phyloP scores from a whole-genome alignment of 2,329 filamentous ascomycete species.

The Geosmithia flava region DNA sequence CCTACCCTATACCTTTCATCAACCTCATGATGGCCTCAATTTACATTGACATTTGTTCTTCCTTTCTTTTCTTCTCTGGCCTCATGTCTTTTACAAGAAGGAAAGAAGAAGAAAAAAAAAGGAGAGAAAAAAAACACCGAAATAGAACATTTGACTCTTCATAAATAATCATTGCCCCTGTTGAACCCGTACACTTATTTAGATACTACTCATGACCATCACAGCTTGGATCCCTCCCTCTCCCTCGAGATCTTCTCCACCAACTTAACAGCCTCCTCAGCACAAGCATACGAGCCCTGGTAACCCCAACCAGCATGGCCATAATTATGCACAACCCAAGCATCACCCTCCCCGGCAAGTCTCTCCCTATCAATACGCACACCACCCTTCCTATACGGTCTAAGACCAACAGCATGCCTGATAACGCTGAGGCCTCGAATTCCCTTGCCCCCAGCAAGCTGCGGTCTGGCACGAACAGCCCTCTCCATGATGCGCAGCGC shows the following conservation, averaged over 20 bases:
- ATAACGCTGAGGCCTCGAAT: constrained; percentile 63
- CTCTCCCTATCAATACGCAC: constrained; percentile 55
- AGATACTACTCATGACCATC: too few relatives aligned
- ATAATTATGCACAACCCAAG: constrained; percentile 64
- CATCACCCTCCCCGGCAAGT: constrained; percentile 35
- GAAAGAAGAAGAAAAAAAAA: too few relatives aligned
- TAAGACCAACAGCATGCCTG: constrained; percentile 72
- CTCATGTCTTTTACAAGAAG: too few relatives aligned
- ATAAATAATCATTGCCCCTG: too few relatives aligned
- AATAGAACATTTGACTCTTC: too few relatives aligned
- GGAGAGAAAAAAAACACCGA: too few relatives aligned
- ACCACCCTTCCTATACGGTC: constrained; percentile 62
- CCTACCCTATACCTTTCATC: too few relatives aligned
- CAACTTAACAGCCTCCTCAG: constrained; percentile 51
- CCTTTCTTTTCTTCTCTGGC: too few relatives aligned
- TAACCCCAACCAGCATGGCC: constrained; percentile 73
- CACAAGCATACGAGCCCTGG: constrained; percentile 57
- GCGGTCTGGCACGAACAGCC: constrained; percentile 51
- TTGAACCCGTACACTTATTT: too few relatives aligned
- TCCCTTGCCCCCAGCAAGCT: constrained; percentile 51
- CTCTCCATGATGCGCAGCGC: constrained; percentile 75
- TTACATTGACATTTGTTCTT: too few relatives aligned
- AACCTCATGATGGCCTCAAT: too few relatives aligned
- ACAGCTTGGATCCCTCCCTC: background rate
- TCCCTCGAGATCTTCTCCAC: constrained; percentile 24